Conservation (phyloP, 129 eudicot species). For the Heracleum sosnowskyi region DNA sequence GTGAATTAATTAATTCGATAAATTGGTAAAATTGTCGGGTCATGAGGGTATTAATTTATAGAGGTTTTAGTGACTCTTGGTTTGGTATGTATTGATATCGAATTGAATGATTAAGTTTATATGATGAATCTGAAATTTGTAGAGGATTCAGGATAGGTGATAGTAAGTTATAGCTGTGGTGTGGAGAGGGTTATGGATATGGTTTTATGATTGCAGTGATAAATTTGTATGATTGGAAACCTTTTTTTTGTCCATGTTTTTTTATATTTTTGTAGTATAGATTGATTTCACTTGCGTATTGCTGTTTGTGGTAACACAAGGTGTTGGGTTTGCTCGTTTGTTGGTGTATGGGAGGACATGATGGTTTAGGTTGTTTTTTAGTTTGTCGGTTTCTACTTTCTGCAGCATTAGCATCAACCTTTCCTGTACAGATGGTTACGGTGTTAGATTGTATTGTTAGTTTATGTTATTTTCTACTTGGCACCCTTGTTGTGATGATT, state of each 20-base stretch:
- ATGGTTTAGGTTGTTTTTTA: background rate
- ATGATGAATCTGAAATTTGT: background rate
- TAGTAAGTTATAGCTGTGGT: background rate
- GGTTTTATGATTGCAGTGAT: background rate
- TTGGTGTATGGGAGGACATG: background rate
- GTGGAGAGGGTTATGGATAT: background rate
- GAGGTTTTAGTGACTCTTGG: background rate
- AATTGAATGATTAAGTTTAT: background rate
- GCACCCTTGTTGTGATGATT: background rate
- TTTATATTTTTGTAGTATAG: background rate
- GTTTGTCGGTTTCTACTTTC: background rate
- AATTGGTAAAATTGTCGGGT: background rate
- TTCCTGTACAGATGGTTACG: background rate
- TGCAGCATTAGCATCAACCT: background rate
- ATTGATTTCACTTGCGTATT: background rate
- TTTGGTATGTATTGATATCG: background rate
- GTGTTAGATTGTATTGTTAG: background rate
- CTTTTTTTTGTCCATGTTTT: background rate
- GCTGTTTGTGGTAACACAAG: background rate
- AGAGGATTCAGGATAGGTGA: background rate
- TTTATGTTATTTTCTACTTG: background rate
- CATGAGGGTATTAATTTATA: background rate
- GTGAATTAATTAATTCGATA: too few relatives aligned
- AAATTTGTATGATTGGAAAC: background rate
- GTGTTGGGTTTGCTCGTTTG: background rate